Evolutionary conservation across 768 basidiomycete genomes (phyloP).

Genomic region (Kwoniella pini): DNA sequence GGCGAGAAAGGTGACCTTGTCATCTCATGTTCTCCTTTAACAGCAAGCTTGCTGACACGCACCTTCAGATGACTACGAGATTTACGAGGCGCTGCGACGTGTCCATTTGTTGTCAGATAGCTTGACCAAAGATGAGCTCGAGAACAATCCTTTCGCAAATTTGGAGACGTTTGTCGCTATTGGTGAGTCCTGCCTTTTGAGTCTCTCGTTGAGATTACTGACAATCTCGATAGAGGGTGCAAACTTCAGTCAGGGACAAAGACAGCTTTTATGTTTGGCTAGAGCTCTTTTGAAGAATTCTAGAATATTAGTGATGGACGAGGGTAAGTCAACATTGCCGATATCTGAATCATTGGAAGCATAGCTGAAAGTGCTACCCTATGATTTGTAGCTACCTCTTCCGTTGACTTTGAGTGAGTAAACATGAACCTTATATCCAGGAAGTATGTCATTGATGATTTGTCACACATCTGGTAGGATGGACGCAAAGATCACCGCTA

Average conservation of each 20-base stretch:
- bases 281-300: constrained; percentile 49
- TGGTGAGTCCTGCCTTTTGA: constrained; percentile 22
- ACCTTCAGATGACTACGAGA: constrained; percentile 41
- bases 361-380: background rate
- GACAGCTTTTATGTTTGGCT: constrained; percentile 53
- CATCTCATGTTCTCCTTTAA: no score
- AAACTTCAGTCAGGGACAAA: constrained; percentile 52
- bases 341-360: no score
- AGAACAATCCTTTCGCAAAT: constrained; percentile 40
- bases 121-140: constrained; percentile 9
- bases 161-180: constrained; percentile 50
- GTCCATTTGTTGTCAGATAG: constrained; percentile 43
- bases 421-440: background rate
- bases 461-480: constrained; percentile 44
- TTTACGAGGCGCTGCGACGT: constrained; percentile 46
- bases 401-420: constrained; percentile 52
- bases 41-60: background rate
- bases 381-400: constrained; percentile 49
- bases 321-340: constrained; percentile 29
- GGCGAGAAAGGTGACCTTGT: constrained; percentile 27
- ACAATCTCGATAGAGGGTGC: constrained; percentile 25
- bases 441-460: no score
- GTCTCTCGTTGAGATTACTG: background rate
- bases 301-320: constrained; percentile 53
- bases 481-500: constrained; percentile 51